Evolutionary conservation across 2,329 filamentous ascomycete genomes (phyloP).

Genomic region (Fusarium veterinarium): DNA sequence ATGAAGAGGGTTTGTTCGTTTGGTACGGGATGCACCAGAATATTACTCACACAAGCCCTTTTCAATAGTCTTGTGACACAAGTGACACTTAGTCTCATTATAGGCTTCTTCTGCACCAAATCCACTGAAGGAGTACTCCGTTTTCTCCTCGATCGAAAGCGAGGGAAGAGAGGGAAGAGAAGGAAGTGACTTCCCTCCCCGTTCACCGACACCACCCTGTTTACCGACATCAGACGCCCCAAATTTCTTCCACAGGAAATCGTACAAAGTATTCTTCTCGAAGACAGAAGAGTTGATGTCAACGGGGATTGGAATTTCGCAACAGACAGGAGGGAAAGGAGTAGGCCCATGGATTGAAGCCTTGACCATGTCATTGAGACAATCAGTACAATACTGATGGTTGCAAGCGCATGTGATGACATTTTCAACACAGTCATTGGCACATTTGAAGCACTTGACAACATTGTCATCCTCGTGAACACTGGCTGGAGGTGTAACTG

Average conservation of each 20-base stretch:
- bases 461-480: neutral
- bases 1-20: neutral
- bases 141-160: neutral
- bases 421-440: no score
- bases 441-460: slow-evolving; percentile 2
- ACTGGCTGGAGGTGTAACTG: no score
- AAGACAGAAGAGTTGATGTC: slow-evolving; percentile 4
- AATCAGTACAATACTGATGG: slow-evolving; percentile 13
- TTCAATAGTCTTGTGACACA: neutral
- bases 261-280: neutral
- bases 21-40: rapidly evolving
- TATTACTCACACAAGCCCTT: slow-evolving; percentile 2
- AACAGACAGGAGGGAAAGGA: slow-evolving; percentile 18
- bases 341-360: neutral
- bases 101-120: neutral
- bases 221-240: neutral
- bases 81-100: neutral
- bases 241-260: slow-evolving; percentile 4
- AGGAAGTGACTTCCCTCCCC: neutral
- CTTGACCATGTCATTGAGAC: neutral
- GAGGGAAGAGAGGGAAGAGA: neutral
- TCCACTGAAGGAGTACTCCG: neutral
- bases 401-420: neutral
- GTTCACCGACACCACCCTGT: neutral
- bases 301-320: neutral